Conservation (phyloP, 2,329 filamentous ascomycete genomes). For the Pyrenophora seminiperda region DNA sequence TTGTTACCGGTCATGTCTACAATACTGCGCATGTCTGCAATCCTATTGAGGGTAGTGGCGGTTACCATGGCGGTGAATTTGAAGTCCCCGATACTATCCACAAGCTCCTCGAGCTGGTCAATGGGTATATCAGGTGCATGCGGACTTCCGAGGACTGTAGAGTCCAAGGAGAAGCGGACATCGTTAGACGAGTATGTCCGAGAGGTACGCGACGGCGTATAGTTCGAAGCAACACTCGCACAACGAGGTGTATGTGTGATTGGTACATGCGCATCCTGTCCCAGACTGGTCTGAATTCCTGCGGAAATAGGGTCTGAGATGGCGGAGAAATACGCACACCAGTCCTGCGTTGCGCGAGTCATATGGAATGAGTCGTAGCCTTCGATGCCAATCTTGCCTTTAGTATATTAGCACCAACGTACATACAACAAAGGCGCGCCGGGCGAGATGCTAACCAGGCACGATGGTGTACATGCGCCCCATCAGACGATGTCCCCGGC, state of each 20-base stretch:
- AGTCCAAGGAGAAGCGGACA: neutral
- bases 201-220: no score
- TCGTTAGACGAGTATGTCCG: neutral
- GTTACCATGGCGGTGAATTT: neutral
- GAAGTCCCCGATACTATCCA: conserved; percentile 2
- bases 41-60: neutral
- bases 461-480: neutral
- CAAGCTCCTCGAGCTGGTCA: neutral
- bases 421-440: no score
- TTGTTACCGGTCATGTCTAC: conserved; percentile 3
- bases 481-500: neutral
- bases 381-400: neutral
- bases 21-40: neutral
- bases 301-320: no score
- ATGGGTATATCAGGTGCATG: neutral
- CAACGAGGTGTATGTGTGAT: no score
- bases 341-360: neutral
- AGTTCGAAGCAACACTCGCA: no score
- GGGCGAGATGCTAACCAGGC: neutral
- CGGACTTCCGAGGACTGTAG: neutral
- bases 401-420: neutral
- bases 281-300: no score
- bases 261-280: no score
- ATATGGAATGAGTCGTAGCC: neutral
- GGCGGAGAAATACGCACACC: neutral